Conservation (phyloP, 371 early-diverging fungal genomes). For the Zychaea mexicana region DNA sequence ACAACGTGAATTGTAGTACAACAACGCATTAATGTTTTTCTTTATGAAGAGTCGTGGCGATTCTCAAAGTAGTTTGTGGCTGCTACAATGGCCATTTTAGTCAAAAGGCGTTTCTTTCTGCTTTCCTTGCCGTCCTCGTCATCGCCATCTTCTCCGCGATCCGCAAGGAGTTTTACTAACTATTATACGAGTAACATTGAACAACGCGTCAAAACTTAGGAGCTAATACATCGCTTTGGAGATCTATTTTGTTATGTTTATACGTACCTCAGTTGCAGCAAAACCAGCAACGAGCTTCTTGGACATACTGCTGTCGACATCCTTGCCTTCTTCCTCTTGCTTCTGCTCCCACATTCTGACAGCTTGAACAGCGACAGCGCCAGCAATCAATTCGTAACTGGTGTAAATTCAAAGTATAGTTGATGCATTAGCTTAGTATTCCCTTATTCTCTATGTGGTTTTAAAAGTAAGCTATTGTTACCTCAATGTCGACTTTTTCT, state of each 20-base stretch:
- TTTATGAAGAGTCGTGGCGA: conserved; percentile 36
- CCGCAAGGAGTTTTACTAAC: conserved; percentile 38
- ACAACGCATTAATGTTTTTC: no score
- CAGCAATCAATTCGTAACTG: conserved; percentile 64
- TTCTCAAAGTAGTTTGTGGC: conserved; percentile 39
- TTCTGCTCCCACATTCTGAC: conserved; percentile 46
- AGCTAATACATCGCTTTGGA: background rate
- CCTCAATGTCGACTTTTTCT: conserved; percentile 43
- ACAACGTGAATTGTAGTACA: no score
- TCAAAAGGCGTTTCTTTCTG: conserved; percentile 22
- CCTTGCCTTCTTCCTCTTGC: conserved; percentile 39
- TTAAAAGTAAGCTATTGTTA: conserved; percentile 6
- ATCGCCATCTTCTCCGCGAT: conserved; percentile 28
- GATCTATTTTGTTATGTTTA: background rate
- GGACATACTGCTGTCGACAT: conserved; percentile 39
- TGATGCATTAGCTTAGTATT: background rate
- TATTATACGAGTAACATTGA: background rate
- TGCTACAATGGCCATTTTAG: conserved; percentile 37
- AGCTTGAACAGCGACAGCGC: conserved; percentile 63
- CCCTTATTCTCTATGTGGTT: background rate
- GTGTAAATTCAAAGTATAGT: background rate
- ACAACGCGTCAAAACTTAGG: background rate
- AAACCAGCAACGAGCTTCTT: conserved; percentile 57
- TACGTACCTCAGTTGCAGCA: conserved; percentile 49
- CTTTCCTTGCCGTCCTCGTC: conserved; percentile 25